Evolutionary conservation across 2,329 filamentous ascomycete genomes (phyloP).

Genomic region (Monosporascus cannonballus): DNA sequence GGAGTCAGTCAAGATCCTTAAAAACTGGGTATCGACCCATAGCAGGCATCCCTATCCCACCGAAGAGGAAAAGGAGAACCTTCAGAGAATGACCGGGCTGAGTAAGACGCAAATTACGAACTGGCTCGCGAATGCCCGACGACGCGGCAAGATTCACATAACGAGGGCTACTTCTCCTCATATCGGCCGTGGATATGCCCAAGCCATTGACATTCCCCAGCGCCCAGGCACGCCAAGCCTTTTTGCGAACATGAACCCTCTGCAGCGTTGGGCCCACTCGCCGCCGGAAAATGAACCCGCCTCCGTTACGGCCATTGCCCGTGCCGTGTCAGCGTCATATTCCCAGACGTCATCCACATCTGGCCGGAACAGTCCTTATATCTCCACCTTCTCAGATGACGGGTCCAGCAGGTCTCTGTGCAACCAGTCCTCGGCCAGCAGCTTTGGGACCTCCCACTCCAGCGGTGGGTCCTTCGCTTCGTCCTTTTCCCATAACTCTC

Average conservation of each 20-base stretch:
- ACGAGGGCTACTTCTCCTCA: slow-evolving; percentile 66
- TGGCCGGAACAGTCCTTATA: slow-evolving; percentile 51
- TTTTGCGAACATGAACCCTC: slow-evolving; percentile 47
- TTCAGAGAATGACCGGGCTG: slow-evolving; percentile 74
- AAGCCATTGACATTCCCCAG: slow-evolving; percentile 68
- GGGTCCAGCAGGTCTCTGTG: slow-evolving; percentile 52
- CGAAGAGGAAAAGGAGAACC: slow-evolving; percentile 75
- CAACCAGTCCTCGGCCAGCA: slow-evolving; percentile 55
- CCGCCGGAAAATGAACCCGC: slow-evolving; percentile 56
- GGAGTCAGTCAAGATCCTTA: slow-evolving; percentile 72
- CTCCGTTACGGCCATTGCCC: slow-evolving; percentile 51
- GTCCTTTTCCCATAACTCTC: slow-evolving; percentile 52
- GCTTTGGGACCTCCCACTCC: slow-evolving; percentile 55
- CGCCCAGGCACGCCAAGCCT: slow-evolving; percentile 47
- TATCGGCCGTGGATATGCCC: slow-evolving; percentile 50
- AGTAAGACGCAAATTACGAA: slow-evolving; percentile 81
- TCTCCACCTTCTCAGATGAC: slow-evolving; percentile 54
- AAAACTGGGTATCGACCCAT: slow-evolving; percentile 78
- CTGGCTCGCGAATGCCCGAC: slow-evolving; percentile 85
- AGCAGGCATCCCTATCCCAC: slow-evolving; percentile 80
- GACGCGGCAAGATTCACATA: slow-evolving; percentile 70
- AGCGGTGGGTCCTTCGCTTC: slow-evolving; percentile 53
- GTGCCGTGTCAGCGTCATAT: slow-evolving; percentile 46
- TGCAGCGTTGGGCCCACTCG: slow-evolving; percentile 54
- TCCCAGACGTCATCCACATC: slow-evolving; percentile 38